Evolutionary conservation across 441 rosid species (phyloP).

Genomic region (Adansonia gregorii): DNA sequence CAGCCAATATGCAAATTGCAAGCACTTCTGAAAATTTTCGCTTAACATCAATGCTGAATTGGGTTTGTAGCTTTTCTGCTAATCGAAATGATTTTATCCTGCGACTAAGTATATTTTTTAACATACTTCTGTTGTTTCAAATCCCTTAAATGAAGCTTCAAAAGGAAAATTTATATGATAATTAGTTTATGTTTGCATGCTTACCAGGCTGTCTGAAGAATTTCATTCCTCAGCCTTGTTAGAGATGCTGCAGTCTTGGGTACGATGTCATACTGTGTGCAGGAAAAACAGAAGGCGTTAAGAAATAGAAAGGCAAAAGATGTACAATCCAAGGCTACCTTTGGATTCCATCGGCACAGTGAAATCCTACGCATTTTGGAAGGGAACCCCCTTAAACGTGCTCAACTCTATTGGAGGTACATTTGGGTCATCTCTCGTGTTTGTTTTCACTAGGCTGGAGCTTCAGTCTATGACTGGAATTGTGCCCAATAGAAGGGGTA

Average conservation of each 20-base stretch:
- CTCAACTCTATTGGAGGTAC: no score
- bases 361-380: no score
- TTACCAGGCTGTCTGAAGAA: slow-evolving; percentile 79
- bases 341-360: no score
- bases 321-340: neutral
- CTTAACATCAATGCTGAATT: neutral
- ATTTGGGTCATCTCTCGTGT: no score
- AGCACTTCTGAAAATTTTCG: neutral
- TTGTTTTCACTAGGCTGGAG: no score
- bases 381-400: no score
- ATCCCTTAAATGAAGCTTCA: neutral
- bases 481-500: no score
- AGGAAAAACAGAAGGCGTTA: slow-evolving; percentile 12
- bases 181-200: slow-evolving; percentile 23
- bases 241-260: slow-evolving; percentile 79
- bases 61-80: neutral
- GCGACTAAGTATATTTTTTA: neutral
- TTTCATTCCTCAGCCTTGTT: slow-evolving; percentile 75
- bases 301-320: slow-evolving; percentile 13
- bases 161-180: neutral
- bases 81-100: neutral
- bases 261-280: slow-evolving; percentile 72
- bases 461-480: no score
- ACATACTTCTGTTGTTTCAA: neutral
- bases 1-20: slow-evolving; percentile 7